Percentiles rank a stretch among this genome's conserved stretches.
Evolutionary conservation across 768 basidiomycete genomes (phyloP).

Genomic region (Russula ochroleuca): DNA sequence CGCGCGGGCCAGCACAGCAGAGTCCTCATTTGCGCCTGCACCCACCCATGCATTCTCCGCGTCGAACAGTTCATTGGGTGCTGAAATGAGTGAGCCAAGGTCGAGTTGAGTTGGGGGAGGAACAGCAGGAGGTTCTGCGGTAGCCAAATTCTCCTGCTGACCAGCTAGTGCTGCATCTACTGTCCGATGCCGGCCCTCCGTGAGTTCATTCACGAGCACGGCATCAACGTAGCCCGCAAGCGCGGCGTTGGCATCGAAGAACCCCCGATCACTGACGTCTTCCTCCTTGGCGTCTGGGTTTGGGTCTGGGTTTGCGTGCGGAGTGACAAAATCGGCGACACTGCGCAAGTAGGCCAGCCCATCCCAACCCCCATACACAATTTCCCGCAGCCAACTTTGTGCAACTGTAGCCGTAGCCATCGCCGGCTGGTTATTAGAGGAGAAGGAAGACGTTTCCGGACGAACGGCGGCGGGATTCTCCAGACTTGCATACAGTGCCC

Average conservation of each 20-base stretch:
- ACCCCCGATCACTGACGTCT: not conserved
- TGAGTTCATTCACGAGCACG: slow-evolving; percentile 21
- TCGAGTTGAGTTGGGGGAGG: slow-evolving; percentile 33
- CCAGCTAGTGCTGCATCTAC: slow-evolving; percentile 8
- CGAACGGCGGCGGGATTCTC: slow-evolving; percentile 17
- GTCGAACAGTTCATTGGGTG: slow-evolving; percentile 41
- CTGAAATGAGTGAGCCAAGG: slow-evolving; percentile 41
- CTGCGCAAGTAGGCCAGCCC: slow-evolving; percentile 74
- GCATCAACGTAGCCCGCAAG: slow-evolving; percentile 19
- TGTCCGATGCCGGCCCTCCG: slow-evolving; percentile 22
- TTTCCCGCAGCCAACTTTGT: slow-evolving; percentile 61
- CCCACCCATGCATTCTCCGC: slow-evolving; percentile 38
- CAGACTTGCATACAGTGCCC: slow-evolving; percentile 27
- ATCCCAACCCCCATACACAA: slow-evolving; percentile 78
- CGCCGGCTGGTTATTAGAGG: slow-evolving; percentile 8
- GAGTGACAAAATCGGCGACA: slow-evolving; percentile 62
- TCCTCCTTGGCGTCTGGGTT: not conserved
- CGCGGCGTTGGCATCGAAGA: not conserved
- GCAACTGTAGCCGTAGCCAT: slow-evolving; percentile 41
- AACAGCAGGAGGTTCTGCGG: not conserved
- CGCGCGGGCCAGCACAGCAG: slow-evolving; percentile 51
- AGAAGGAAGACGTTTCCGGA: slow-evolving; percentile 1
- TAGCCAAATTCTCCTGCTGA: not conserved
- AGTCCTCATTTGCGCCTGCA: slow-evolving; percentile 35
- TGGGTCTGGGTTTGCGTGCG: slow-evolving; percentile 3